Evolutionary conservation across 2,329 filamentous ascomycete genomes (phyloP).

Genomic region (Capronia epimyces): DNA sequence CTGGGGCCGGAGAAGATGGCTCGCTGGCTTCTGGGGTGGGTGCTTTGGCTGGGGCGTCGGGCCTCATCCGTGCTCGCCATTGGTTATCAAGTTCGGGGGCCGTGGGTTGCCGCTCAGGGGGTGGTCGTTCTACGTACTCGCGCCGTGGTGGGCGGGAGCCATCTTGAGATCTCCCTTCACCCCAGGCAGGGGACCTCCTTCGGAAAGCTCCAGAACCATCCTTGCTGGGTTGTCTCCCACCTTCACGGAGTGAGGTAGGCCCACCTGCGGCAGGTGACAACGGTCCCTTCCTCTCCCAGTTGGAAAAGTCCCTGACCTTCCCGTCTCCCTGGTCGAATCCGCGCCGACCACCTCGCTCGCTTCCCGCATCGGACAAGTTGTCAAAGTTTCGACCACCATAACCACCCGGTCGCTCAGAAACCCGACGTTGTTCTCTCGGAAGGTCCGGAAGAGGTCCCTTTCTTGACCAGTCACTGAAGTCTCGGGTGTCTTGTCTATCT

Average conservation of each 20-base stretch:
- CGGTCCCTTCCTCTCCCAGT: conserved; percentile 93
- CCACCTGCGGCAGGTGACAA: conserved; percentile 62
- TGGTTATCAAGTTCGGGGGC: conserved; percentile 89
- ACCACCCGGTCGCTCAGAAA: conserved; percentile 49
- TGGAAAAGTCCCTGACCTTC: conserved; percentile 72
- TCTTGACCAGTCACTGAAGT: conserved; percentile 85
- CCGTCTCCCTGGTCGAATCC: conserved; percentile 65
- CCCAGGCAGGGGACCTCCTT: conserved; percentile 69
- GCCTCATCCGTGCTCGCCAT: conserved; percentile 87
- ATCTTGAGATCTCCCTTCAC: conserved; percentile 62
- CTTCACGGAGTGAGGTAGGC: conserved; percentile 44
- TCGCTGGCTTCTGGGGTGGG: conserved; percentile 65
- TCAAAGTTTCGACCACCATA: conserved; percentile 50
- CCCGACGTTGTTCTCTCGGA: conserved; percentile 52
- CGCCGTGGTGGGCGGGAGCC: conserved; percentile 74
- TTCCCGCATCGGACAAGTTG: conserved; percentile 49
- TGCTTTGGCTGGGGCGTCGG: conserved; percentile 62
- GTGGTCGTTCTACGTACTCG: conserved; percentile 66
- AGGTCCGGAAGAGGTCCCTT: conserved; percentile 81
- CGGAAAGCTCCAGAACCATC: conserved; percentile 57
- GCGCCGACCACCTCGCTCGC: conserved; percentile 64
- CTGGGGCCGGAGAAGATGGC: conserved; percentile 66
- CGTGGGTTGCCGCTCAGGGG: conserved; percentile 65
- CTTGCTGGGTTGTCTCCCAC: conserved; percentile 54
- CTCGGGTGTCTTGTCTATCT: conserved; percentile 70